These are phyloP conservation scores for Lupinus albus DNA, from an alignment of 306 rosid genomes.

Conservation along the genomic window DNA sequence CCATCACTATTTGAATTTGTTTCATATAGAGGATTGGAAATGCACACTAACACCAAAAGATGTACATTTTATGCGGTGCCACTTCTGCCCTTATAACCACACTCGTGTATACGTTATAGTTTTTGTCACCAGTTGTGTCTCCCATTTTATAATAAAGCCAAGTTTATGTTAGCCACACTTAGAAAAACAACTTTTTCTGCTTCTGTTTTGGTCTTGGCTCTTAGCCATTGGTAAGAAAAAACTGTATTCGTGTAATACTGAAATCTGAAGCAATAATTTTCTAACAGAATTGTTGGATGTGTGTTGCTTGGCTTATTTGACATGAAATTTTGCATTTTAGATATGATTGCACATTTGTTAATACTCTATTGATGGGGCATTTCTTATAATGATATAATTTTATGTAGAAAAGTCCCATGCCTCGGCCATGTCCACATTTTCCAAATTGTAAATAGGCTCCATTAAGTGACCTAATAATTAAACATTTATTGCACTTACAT, in stretches of 20 bases:
- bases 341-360: neutral
- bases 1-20: slow-evolving; percentile 21
- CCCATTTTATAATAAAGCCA: slow-evolving; percentile 10
- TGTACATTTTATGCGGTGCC: slow-evolving; percentile 2
- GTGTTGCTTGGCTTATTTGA: neutral
- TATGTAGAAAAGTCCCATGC: neutral
- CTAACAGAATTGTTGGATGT: slow-evolving; percentile 16
- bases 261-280: neutral
- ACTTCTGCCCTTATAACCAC: neutral
- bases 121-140: slow-evolving; percentile 27
- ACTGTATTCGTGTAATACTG: neutral
- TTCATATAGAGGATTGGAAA: slow-evolving; percentile 2
- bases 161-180: slow-evolving; percentile 16
- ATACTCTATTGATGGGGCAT: slow-evolving; percentile 7
- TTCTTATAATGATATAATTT: neutral
- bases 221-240: slow-evolving; percentile 22
- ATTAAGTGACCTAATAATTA: slow-evolving; percentile 9
- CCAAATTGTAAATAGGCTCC: neutral
- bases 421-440: slow-evolving; percentile 19
- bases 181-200: slow-evolving; percentile 13
- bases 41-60: neutral
- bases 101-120: neutral
- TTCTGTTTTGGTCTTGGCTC: slow-evolving; percentile 4
- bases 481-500: slow-evolving; percentile 12
- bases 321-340: slow-evolving; percentile 1